A percentile compares a stretch with the other conserved stretches of the same genome.
Evolutionary conservation across 2,329 filamentous ascomycete genomes (phyloP).

Genomic region (Podosphaera aphanis): DNA sequence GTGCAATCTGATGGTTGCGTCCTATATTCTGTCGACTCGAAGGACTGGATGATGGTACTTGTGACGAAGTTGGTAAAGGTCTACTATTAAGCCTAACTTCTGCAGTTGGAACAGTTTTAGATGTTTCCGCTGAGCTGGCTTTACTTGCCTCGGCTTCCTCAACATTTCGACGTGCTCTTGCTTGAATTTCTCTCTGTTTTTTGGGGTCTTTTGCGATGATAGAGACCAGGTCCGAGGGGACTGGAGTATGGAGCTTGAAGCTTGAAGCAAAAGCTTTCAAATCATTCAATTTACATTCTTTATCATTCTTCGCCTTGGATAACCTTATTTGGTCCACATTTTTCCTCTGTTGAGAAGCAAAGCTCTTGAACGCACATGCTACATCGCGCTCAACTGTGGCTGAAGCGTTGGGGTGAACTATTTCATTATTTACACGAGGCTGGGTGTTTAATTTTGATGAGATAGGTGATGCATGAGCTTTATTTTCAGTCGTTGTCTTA

Average conservation of each 20-base stretch:
- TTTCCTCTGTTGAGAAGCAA: constrained; percentile 32
- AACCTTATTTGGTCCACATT: constrained; percentile 31
- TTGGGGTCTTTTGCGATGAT: constrained; percentile 92
- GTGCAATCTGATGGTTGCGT: constrained; percentile 19
- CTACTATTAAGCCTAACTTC: constrained; percentile 19
- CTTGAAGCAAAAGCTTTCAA: constrained; percentile 82
- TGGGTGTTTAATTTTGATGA: constrained; percentile 17
- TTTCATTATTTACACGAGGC: constrained; percentile 14
- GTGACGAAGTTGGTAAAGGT: constrained; percentile 24
- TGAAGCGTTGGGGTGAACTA: constrained; percentile 26
- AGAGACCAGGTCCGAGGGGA: constrained; percentile 73
- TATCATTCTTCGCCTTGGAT: constrained; percentile 46
- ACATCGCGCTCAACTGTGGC: constrained; percentile 39
- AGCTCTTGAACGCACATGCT: constrained; percentile 37
- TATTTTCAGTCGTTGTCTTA: constrained; percentile 10
- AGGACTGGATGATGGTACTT: constrained; percentile 12
- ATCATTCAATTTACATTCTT: constrained; percentile 80
- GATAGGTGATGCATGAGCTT: constrained; percentile 7
- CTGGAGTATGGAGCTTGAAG: constrained; percentile 85
- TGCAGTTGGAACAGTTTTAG: constrained; percentile 23
- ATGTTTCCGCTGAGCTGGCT: constrained; percentile 20
- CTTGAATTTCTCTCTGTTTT: constrained; percentile 83
- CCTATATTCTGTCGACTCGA: constrained; percentile 12
- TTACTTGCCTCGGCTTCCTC: constrained; percentile 30
- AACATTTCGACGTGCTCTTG: constrained; percentile 58